Evolutionary conservation across 192 early-diverging fungal genomes (phyloP).

Genomic region (Entomortierella chlamydospora): DNA sequence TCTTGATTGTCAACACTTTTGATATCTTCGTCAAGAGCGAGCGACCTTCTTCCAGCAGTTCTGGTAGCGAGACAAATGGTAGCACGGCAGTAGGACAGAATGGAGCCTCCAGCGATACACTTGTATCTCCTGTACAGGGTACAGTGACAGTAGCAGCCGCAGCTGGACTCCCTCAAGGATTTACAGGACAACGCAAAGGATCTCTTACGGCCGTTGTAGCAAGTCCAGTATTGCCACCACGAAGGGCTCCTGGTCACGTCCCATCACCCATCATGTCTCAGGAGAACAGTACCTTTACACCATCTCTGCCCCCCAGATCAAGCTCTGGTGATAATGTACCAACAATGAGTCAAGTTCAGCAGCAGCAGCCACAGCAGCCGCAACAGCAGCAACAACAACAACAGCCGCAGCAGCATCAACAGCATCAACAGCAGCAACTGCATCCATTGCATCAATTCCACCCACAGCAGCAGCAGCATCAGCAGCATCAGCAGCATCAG

Average conservation of each 20-base stretch:
- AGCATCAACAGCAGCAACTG: constrained; percentile 12
- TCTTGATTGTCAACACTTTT: constrained; percentile 68
- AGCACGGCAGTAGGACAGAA: not conserved
- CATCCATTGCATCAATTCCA: constrained; percentile 5
- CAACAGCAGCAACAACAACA: constrained; percentile 13
- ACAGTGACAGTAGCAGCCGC: constrained; percentile 1
- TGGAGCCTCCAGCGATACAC: not conserved
- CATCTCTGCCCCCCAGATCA: constrained; percentile 23
- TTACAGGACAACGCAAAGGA: constrained; percentile 28
- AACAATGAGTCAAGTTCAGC: constrained; percentile 19
- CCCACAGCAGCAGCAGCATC: too few relatives aligned
- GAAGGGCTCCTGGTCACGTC: constrained; percentile 5
- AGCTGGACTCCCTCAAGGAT: constrained; percentile 12
- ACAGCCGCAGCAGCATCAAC: constrained; percentile 12
- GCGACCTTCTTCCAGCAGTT: constrained; percentile 13
- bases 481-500: constrained; percentile 13
- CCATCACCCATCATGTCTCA: constrained; percentile 1
- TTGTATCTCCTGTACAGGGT: not conserved
- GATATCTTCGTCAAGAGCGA: constrained; percentile 25
- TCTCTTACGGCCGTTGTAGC: not conserved
- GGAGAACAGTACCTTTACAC: not conserved
- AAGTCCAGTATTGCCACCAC: constrained; percentile 12
- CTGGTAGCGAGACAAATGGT: not conserved
- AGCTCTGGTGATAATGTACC: constrained; percentile 35
- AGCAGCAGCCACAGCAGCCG: constrained; percentile 14